phyloP scores from a whole-genome alignment of 2,329 filamentous ascomycete species.

The Passalora sequoiae region DNA sequence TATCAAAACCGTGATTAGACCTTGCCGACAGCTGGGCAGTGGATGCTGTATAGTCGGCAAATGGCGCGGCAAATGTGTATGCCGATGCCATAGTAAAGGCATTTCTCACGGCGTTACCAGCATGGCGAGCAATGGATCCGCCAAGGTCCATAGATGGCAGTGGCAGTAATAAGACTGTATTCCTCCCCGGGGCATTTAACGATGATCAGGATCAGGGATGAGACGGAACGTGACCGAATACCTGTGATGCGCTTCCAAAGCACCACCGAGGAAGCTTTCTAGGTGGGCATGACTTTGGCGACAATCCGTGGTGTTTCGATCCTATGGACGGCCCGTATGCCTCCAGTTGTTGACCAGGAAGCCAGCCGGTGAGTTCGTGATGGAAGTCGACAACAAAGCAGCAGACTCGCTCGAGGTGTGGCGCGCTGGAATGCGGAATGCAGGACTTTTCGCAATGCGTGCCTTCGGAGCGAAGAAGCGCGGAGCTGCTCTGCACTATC shows the following conservation, averaged over 20 bases:
- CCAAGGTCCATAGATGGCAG: slow-evolving; percentile 3
- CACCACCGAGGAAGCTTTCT: no score
- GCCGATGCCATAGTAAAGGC: background rate
- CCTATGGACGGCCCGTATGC: no score
- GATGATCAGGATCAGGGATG: no score
- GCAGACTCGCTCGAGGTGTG: slow-evolving; percentile 16
- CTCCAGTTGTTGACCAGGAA: no score
- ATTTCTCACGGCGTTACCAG: background rate
- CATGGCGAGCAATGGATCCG: background rate
- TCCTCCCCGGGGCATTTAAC: no score
- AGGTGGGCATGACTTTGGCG: no score
- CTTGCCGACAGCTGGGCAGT: background rate
- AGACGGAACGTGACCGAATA: background rate
- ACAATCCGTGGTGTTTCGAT: no score
- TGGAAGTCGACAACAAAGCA: no score
- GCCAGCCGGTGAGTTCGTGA: no score
- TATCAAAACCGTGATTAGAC: background rate
- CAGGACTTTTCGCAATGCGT: slow-evolving; percentile 2
- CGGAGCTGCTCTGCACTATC: slow-evolving; percentile 1
- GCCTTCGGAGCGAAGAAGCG: no score
- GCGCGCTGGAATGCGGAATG: slow-evolving; percentile 11
- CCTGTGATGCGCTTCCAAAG: background rate
- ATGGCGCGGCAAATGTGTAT: background rate
- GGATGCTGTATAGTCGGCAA: background rate
- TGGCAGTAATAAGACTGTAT: background rate